Conservation (phyloP, 2,329 filamentous ascomycete genomes). For the Exophiala calicioides region DNA sequence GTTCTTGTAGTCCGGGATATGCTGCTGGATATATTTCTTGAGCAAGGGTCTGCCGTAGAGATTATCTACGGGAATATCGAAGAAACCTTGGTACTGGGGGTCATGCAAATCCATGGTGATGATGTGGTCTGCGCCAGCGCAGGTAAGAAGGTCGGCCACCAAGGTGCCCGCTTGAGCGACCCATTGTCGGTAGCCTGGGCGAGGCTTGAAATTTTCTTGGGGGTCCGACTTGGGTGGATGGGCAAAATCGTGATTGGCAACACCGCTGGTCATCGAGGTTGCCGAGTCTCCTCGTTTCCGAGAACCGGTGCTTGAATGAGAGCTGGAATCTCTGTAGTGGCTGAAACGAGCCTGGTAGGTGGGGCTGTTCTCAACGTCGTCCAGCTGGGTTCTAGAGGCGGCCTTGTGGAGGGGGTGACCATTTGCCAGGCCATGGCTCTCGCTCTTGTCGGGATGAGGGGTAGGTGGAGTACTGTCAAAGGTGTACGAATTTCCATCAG, state of each 20-base stretch:
- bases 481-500: slow-evolving; percentile 62
- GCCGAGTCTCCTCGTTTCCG: slow-evolving; percentile 25
- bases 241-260: slow-evolving; percentile 61
- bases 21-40: slow-evolving; percentile 70
- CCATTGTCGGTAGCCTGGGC: slow-evolving; percentile 97
- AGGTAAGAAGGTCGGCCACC: slow-evolving; percentile 90
- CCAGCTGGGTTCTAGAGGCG: slow-evolving; percentile 67
- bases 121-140: slow-evolving; percentile 92
- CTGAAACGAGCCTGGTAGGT: slow-evolving; percentile 45
- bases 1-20: slow-evolving; percentile 80
- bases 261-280: slow-evolving; percentile 43
- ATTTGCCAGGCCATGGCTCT: slow-evolving; percentile 65
- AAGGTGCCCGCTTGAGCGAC: slow-evolving; percentile 95
- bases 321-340: slow-evolving; percentile 41
- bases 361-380: slow-evolving; percentile 53
- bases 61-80: slow-evolving; percentile 98
- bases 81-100: slow-evolving; percentile 97
- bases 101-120: slow-evolving; percentile 98
- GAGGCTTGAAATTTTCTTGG: slow-evolving; percentile 69
- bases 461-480: slow-evolving; percentile 92
- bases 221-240: slow-evolving; percentile 14
- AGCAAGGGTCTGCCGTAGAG: slow-evolving; percentile 68
- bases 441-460: slow-evolving; percentile 70
- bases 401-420: slow-evolving; percentile 72
- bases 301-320: slow-evolving; percentile 24